Conservation (phyloP, 345 rosid species). For the Mangifera indica region DNA sequence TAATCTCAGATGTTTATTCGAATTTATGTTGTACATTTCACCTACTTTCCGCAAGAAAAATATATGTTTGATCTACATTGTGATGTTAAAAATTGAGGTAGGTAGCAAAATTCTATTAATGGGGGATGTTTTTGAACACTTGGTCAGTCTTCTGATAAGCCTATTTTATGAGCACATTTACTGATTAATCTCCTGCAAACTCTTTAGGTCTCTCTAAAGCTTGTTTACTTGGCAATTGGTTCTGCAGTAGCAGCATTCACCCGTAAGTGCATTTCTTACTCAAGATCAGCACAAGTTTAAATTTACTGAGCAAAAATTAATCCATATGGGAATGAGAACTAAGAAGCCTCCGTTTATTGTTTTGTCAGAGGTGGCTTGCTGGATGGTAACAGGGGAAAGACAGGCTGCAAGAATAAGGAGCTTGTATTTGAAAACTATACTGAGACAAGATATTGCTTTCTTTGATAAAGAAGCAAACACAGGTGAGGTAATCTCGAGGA, state of each 20-base stretch:
- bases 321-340: not conserved
- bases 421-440: constrained; percentile 65
- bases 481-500: constrained; percentile 89
- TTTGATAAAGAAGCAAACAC: constrained; percentile 82
- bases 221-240: constrained; percentile 75
- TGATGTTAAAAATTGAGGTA: not conserved
- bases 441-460: constrained; percentile 80
- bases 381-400: constrained; percentile 92
- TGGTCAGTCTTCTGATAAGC: not conserved
- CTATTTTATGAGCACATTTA: constrained; percentile 6
- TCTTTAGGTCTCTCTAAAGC: constrained; percentile 66
- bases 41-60: not conserved
- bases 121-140: not conserved
- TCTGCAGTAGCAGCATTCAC: constrained; percentile 61
- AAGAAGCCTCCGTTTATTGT: constrained; percentile 11
- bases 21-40: not conserved
- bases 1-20: not conserved
- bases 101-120: not conserved
- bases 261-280: constrained; percentile 49
- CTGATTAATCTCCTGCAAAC: constrained; percentile 1
- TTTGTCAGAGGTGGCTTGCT: constrained; percentile 73
- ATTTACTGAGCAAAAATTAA: not conserved
- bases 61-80: not conserved
- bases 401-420: constrained; percentile 74
- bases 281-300: not conserved